Conservation (phyloP, 129 eudicot species). For the Pittosporum tobira region DNA sequence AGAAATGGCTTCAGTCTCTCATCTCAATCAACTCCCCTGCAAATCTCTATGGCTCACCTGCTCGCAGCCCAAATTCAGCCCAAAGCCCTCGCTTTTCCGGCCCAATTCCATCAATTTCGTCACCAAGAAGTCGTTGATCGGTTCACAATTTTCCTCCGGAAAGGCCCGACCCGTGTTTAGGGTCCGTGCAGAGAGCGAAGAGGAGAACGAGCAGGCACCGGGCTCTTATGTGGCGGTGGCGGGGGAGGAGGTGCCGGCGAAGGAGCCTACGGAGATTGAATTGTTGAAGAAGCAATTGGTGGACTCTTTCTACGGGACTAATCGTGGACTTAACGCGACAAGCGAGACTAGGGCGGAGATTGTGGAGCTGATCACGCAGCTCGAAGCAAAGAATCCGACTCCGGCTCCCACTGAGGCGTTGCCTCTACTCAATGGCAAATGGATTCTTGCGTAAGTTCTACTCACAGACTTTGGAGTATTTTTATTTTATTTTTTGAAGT, state of each 20-base stretch:
- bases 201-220: conserved; percentile 11
- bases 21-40: conserved; percentile 22
- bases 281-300: conserved; percentile 66
- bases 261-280: conserved; percentile 47
- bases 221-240: conserved; percentile 28
- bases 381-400: conserved; percentile 79
- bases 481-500: neutral
- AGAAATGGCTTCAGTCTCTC: conserved; percentile 47
- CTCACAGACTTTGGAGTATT: neutral
- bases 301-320: conserved; percentile 70
- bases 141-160: conserved; percentile 3
- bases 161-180: conserved; percentile 14
- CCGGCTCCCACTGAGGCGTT: conserved; percentile 84
- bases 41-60: conserved; percentile 9
- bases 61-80: conserved; percentile 10
- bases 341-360: conserved; percentile 93
- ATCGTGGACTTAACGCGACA: conserved; percentile 67
- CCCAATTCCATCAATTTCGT: conserved; percentile 21
- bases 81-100: conserved; percentile 12
- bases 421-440: conserved; percentile 72
- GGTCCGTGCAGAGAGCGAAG: conserved; percentile 36
- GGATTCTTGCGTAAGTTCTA: conserved; percentile 78
- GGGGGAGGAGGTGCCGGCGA: conserved; percentile 31
- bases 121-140: neutral
- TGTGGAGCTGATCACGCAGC: conserved; percentile 72